Percentiles rank a stretch among this genome's conserved stretches.
phyloP scores from a whole-genome alignment of 257 asterid species.

The Anisodus acutangulus region DNA sequence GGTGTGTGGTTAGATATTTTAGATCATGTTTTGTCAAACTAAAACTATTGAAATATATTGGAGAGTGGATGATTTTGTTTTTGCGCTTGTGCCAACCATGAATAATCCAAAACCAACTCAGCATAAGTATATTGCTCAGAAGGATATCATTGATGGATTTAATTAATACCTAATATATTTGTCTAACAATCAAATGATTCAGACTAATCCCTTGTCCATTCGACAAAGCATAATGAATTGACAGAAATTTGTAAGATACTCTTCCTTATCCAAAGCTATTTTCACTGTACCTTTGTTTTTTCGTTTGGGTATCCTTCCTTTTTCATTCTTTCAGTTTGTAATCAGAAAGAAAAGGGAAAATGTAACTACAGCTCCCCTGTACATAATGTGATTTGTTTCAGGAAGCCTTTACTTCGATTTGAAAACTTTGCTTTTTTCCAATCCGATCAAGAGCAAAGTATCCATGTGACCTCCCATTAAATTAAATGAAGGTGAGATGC shows the following conservation, averaged over 20 bases:
- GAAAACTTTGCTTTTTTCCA: conserved; percentile 40
- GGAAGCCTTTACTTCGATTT: conserved; percentile 7
- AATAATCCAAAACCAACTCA: neutral
- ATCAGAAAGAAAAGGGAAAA: conserved; percentile 1
- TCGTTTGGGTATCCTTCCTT: neutral
- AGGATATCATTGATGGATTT: neutral
- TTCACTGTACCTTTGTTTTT: neutral
- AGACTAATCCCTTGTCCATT: no score
- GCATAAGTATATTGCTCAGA: neutral
- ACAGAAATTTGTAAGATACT: neutral
- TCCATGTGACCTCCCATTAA: conserved; percentile 37
- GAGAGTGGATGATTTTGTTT: neutral
- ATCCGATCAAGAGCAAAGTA: conserved; percentile 36
- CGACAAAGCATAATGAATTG: neutral
- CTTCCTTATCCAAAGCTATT: neutral
- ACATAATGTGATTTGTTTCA: conserved; percentile 2
- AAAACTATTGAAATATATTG: neutral
- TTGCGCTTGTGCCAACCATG: neutral
- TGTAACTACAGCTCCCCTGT: neutral
- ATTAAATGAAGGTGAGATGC: conserved; percentile 31
- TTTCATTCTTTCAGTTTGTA: neutral
- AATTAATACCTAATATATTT: neutral
- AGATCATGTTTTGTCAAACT: no score
- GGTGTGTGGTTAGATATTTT: no score
- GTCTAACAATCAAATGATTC: neutral